A percentile compares a stretch with the other conserved stretches of the same genome.
These are phyloP conservation scores for Solanum dulcamara DNA, from an alignment of 257 asterid genomes.

Conservation along the genomic window DNA sequence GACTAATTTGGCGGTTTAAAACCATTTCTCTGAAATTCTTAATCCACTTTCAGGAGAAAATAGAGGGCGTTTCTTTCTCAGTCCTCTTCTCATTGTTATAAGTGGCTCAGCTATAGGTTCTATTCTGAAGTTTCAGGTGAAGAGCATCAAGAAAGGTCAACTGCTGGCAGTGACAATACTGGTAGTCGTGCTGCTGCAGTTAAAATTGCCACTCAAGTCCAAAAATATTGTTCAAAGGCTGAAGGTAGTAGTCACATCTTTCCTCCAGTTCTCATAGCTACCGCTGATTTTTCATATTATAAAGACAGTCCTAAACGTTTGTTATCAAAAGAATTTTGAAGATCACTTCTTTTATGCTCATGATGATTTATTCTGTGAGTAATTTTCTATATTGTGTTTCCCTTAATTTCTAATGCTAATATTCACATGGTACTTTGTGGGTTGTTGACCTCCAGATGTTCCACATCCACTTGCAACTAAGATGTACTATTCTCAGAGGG, in stretches of 20 bases:
- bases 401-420: background rate
- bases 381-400: background rate
- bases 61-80: background rate
- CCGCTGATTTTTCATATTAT: background rate
- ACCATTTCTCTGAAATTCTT: background rate
- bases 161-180: constrained; percentile 8
- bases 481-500: constrained; percentile 65
- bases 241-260: background rate
- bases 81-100: background rate
- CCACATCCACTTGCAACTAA: constrained; percentile 93
- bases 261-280: background rate
- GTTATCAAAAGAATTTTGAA: background rate
- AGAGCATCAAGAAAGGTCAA: constrained; percentile 8
- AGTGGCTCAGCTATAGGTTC: background rate
- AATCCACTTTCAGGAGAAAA: background rate
- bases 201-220: background rate
- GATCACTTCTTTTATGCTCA: background rate
- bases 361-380: background rate
- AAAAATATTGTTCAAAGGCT: background rate
- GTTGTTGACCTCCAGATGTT: constrained; percentile 27
- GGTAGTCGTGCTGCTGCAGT: background rate
- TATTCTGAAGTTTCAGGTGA: constrained; percentile 10
- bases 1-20: background rate
- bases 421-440: background rate
- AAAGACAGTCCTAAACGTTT: background rate